Percentiles rank a stretch among this genome's conserved stretches.
Conservation (phyloP, 192 early-diverging fungal species). For the Lobosporangium transversale region DNA sequence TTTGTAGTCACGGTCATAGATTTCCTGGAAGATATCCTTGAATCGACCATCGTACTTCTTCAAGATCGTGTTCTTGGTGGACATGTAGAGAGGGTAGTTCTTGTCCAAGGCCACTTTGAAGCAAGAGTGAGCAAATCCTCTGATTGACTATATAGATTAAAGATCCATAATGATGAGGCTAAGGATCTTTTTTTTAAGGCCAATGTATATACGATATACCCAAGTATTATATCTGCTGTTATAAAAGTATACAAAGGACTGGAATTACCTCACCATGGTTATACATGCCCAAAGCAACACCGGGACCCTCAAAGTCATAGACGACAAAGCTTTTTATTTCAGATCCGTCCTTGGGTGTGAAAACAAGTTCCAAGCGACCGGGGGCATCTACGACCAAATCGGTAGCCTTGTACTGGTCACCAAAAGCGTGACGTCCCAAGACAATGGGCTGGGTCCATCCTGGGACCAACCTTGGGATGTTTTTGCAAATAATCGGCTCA, state of each 20-base stretch:
- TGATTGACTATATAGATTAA: conserved; percentile 71
- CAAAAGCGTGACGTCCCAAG: conserved; percentile 96
- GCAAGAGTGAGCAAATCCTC: conserved; percentile 94
- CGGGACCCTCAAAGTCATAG: conserved; percentile 85
- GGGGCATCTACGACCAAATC: conserved; percentile 91
- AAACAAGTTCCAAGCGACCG: conserved; percentile 91
- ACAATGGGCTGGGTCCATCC: conserved; percentile 96
- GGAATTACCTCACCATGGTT: conserved; percentile 82
- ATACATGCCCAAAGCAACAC: conserved; percentile 98
- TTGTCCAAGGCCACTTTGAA: conserved; percentile 93
- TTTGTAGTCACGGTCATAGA: conserved; percentile 89
- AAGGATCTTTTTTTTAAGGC: too few relatives aligned
- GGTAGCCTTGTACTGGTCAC: conserved; percentile 97
- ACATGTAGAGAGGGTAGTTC: conserved; percentile 93
- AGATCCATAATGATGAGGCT: too few relatives aligned
- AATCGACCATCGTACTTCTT: conserved; percentile 97
- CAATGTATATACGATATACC: too few relatives aligned
- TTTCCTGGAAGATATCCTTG: conserved; percentile 95
- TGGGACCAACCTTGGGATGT: conserved; percentile 91
- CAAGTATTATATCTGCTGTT: too few relatives aligned
- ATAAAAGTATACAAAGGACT: too few relatives aligned
- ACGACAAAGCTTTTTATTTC: conserved; percentile 75
- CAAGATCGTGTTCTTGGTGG: conserved; percentile 97
- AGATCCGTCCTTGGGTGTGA: conserved; percentile 85
- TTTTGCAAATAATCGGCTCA: conserved; percentile 94